Evolutionary conservation across 129 eudicot genomes (phyloP), one percentile per base, ranked within the genome.

Genomic region (Escallonia herrerae): DNA sequence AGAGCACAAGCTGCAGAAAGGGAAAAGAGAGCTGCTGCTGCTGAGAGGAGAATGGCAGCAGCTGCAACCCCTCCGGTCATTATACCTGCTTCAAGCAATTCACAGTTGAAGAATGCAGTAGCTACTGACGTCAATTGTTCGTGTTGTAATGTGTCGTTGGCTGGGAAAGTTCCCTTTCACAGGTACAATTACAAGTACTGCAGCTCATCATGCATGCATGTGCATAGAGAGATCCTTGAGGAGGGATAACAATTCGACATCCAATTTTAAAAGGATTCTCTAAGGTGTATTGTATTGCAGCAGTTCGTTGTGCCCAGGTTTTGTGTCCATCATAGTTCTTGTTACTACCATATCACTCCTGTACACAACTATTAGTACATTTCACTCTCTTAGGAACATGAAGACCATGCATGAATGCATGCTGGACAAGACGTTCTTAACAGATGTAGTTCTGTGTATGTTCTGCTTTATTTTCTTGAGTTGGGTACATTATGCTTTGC

Each of bases 21-120:
- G 81, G 96, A 88, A 62, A 85, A 93, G 77, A 79, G 98, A 77
- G 98, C 96, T 7, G 95, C 95, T 52, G 98, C 96, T 8, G 95
- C 98, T 5, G 98, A 93, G 77, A 80, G 89, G 70, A 82, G 96
- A 86, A 68, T 93, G 6, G 95, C 97, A 62, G 70, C 79, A 33
- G 46, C 68, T 55, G 77, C 88, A 6, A 69, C 86, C 50, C 79
- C 76, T 64, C 70, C 79, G 0, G 51, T 41, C 50, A 14, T 68
- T 38, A 39, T 15, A 6, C 39, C 66, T n/a, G 57, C 78, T 33
- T 63, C 82, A 7, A 69, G 62, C 63, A 64, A 56, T 66, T 57
- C 77, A 50, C 81, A 51, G 66, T 54, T 72, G 4, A 82, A 60
- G 49, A 58, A 60, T n/a, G 58, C 66, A 11, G 10, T 58, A 10